Evolutionary conservation across 805 yeast genomes (phyloP).

Genomic region (Candida corydali): DNA sequence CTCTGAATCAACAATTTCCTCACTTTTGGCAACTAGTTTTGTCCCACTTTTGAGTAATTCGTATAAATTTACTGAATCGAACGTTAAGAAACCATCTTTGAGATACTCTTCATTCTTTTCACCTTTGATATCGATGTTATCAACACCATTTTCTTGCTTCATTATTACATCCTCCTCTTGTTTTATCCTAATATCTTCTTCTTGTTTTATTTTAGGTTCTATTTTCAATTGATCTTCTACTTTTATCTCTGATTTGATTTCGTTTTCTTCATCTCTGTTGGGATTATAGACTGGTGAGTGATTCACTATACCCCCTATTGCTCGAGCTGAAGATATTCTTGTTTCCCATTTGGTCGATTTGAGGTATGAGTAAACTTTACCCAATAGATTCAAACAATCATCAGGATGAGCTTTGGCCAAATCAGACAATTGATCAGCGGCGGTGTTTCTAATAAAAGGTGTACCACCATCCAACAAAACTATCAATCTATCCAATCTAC

Average conservation of each 20-base stretch:
- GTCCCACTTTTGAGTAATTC: constrained; percentile 49
- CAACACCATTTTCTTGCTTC: constrained; percentile 37
- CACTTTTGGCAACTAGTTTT: constrained; percentile 53
- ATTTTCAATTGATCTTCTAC: constrained; percentile 11
- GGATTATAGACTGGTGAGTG: constrained; percentile 86
- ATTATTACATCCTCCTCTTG: constrained; percentile 41
- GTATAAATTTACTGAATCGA: constrained; percentile 47
- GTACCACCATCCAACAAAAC: constrained; percentile 86
- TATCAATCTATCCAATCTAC: constrained; percentile 53
- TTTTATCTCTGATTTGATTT: constrained; percentile 2
- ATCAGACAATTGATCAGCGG: constrained; percentile 95
- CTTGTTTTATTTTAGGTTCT: constrained; percentile 5
- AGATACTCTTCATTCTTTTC: background rate
- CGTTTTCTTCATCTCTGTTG: constrained; percentile 36
- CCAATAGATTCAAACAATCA: constrained; percentile 74
- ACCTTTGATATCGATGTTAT: constrained; percentile 15
- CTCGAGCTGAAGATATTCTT: constrained; percentile 88
- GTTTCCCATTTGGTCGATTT: constrained; percentile 92
- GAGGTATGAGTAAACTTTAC: constrained; percentile 88
- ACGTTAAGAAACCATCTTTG: constrained; percentile 22
- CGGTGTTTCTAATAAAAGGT: constrained; percentile 87
- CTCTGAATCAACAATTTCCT: constrained; percentile 10
- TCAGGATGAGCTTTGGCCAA: constrained; percentile 94
- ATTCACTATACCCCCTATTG: constrained; percentile 87
- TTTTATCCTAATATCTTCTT: constrained; percentile 21